Base-by-base conservation (phyloP, 1,139 yeast species). In the Blastobotrys raffinosifermentans region DNA sequence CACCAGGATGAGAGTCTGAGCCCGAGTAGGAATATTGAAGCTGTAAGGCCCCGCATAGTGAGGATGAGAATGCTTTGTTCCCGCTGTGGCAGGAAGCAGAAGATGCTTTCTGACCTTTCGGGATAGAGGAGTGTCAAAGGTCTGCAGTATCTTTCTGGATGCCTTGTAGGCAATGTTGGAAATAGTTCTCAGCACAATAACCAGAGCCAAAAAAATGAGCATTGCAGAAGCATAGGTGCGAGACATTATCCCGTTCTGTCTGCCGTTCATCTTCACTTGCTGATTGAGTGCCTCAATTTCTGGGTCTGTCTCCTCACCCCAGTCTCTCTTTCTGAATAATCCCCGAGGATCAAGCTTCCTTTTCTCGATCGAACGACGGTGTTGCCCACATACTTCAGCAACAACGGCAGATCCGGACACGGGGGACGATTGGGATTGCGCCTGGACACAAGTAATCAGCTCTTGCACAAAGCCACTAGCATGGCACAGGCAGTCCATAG, bases 21-120 rank as follows among this genome's bases (percentile, higher is more conserved):
- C 59, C 45, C 86, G 67, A 1, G 84, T 73, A 2, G 91, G 91
- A n/a, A 77, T 56, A 27, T 70, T 53, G 20, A 60, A 40, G 7
- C 58, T 54, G 20, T 61, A 51, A 18, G 58, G 46, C 23, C 59
- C 35, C 26, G 44, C 31, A 14, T 26, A 55, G 31, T 53, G 51
- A 38, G 66, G 61, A 30, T 65, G 61, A 30, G 70, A 66, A 48
- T 75, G 80, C 8, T 59, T 59, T 34, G 57, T 57, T 7, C 57
- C 56, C 35, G 66, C 63, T 10, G 70, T 53, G 1, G 82, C 75
- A 2, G 82, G 78, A 29, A 76, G 46, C 1, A 72, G 51, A 22
- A 75, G 43, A 41, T 64, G 47, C 37, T 62, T 64, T 57, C 79
- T 70, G 51, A 61, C 55, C 7, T 44, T 33, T 37, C 67, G 69